phyloP scores from a whole-genome alignment of 805 yeast genomes.

The Hanseniaspora mollemarum region DNA sequence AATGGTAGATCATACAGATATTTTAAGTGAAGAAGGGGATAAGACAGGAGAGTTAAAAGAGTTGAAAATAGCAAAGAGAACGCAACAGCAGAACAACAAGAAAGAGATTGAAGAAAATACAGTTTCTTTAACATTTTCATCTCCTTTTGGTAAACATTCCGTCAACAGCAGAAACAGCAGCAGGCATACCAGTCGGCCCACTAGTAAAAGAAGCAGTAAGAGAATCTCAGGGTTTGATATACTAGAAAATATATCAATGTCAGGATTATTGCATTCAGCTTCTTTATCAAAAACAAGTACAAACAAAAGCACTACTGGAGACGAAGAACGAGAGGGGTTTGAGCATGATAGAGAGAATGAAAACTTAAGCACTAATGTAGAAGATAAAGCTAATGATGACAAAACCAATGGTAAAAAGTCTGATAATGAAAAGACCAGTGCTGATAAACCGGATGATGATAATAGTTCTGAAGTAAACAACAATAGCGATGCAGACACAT shows the following conservation, averaged over 20 bases:
- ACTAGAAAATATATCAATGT: conserved; percentile 2
- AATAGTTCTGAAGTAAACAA: not conserved
- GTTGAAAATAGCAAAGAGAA: conserved; percentile 12
- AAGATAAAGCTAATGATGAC: not conserved
- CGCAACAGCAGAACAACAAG: not conserved
- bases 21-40: not conserved
- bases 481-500: conserved; percentile 25
- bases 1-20: not conserved
- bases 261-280: conserved; percentile 1
- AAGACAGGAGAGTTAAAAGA: conserved; percentile 10
- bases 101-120: conserved; percentile 6
- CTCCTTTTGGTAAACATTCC: conserved; percentile 5
- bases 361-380: not conserved
- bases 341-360: not conserved
- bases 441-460: not conserved
- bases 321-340: too few relatives aligned
- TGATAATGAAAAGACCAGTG: not conserved
- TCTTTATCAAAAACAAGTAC: not conserved
- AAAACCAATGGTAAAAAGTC: not conserved
- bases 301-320: too few relatives aligned
- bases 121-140: conserved; percentile 6
- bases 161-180: conserved; percentile 4
- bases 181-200: conserved; percentile 5
- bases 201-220: conserved; percentile 14
- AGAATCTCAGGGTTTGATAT: conserved; percentile 13